A percentile compares a stretch with the other conserved stretches of the same genome.
These are phyloP conservation scores for Capsicum baccatum DNA, from an alignment of 257 asterid species.

Conservation along the genomic window DNA sequence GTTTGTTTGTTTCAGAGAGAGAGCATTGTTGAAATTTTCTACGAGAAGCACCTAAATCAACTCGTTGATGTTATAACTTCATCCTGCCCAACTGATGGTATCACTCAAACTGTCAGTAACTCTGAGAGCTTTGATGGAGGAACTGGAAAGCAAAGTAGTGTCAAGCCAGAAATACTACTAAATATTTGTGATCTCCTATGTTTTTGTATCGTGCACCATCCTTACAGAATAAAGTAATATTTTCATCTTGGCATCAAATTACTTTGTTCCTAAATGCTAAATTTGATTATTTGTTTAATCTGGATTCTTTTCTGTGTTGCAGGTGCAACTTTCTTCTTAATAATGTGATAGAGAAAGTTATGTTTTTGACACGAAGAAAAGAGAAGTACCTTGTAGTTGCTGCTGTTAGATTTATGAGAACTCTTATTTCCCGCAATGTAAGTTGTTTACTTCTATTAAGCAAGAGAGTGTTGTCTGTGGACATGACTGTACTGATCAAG, in stretches of 20 bases:
- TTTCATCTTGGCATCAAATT: constrained; percentile 29
- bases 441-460: constrained; percentile 44
- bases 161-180: constrained; percentile 85
- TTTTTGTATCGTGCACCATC: constrained; percentile 94
- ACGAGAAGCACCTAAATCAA: constrained; percentile 83
- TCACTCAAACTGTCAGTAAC: constrained; percentile 45
- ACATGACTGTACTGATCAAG: constrained; percentile 9
- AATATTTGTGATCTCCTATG: constrained; percentile 91
- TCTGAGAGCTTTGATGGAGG: constrained; percentile 53
- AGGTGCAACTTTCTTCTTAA: constrained; percentile 91
- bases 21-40: constrained; percentile 76
- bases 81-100: constrained; percentile 61
- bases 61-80: constrained; percentile 77
- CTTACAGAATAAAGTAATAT: constrained; percentile 84
- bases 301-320: constrained; percentile 39
- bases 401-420: constrained; percentile 88
- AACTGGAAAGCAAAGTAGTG: constrained; percentile 50
- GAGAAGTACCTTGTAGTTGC: constrained; percentile 92
- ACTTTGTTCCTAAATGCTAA: constrained; percentile 19
- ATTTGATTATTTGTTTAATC: background rate
- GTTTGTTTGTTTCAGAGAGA: constrained; percentile 77
- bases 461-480: constrained; percentile 21
- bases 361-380: constrained; percentile 79
- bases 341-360: constrained; percentile 81
- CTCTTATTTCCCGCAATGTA: constrained; percentile 88